Percentiles rank a stretch among this genome's conserved stretches.
Evolutionary conservation across 2,329 filamentous ascomycete genomes (phyloP).

Genomic region (Pseudogymnoascus verrucosus): DNA sequence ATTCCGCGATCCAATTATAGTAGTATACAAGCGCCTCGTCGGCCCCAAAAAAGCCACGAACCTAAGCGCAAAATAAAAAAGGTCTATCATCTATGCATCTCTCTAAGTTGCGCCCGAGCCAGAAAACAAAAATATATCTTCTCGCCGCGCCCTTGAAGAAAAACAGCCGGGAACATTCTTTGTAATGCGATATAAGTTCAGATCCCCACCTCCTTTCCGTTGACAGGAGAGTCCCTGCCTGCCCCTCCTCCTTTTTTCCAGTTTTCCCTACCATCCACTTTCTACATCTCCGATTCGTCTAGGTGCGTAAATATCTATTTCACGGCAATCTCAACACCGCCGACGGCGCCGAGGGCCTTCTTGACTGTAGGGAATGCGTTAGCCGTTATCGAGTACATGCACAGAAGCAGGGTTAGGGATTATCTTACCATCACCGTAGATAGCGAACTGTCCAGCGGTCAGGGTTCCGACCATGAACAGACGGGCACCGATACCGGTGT

Average conservation of each 20-base stretch:
- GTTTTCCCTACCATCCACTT: not conserved
- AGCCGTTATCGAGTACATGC: not conserved
- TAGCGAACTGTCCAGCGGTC: conserved; percentile 77
- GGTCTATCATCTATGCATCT: conserved; percentile 6
- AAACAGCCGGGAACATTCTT: conserved; percentile 3
- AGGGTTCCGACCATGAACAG: conserved; percentile 60
- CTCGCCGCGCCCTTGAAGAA: not conserved
- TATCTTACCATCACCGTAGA: conserved; percentile 57
- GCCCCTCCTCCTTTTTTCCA: not conserved
- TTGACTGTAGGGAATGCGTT: conserved; percentile 38
- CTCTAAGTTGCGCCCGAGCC: not conserved
- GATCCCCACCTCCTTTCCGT: not conserved
- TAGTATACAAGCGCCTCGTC: conserved; percentile 3
- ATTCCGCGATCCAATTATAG: conserved; percentile 7
- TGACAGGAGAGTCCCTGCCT: not conserved
- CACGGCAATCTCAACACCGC: conserved; percentile 62
- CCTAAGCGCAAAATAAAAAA: not conserved
- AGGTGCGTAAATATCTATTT: conserved; percentile 26
- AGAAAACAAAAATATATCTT: not conserved
- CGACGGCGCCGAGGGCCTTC: conserved; percentile 60
- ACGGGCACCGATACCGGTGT: conserved; percentile 73
- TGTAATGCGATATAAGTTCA: not conserved
- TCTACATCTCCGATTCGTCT: not conserved
- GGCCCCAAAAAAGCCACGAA: not conserved
- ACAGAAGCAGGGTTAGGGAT: not conserved